Conservation (phyloP, 768 basidiomycete species). For the Albatrellus ellisii region DNA sequence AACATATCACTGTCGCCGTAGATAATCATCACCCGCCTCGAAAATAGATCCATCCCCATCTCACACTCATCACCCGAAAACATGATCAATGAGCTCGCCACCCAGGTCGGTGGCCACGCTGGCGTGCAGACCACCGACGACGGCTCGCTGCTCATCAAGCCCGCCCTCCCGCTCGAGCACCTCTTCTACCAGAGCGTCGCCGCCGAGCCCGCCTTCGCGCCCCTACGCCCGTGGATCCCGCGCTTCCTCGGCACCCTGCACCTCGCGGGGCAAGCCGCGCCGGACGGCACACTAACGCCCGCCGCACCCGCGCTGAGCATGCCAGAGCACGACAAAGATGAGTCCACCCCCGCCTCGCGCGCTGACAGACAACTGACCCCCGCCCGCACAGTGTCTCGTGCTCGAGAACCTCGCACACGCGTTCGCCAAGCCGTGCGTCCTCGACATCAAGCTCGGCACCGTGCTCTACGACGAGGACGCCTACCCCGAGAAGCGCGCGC, state of each 20-base stretch:
- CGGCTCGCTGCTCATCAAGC: slow-evolving; percentile 73
- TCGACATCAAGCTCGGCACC: slow-evolving; percentile 92
- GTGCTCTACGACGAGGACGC: slow-evolving; percentile 61
- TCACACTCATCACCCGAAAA: too few relatives aligned
- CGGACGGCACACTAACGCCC: slow-evolving; percentile 2
- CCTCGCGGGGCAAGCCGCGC: slow-evolving; percentile 40
- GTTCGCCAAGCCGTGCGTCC: slow-evolving; percentile 72
- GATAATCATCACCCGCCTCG: too few relatives aligned
- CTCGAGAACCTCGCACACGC: slow-evolving; percentile 69
- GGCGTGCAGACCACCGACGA: slow-evolving; percentile 62
- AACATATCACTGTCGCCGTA: too few relatives aligned
- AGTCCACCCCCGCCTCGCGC: slow-evolving; percentile 16
- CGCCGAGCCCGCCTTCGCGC: slow-evolving; percentile 25
- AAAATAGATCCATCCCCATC: too few relatives aligned
- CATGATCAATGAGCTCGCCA: too few relatives aligned
- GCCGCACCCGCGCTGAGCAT: slow-evolving; percentile 15
- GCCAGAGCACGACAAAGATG: slow-evolving; percentile 30
- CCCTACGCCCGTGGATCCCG: slow-evolving; percentile 51
- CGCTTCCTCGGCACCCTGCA: slow-evolving; percentile 69
- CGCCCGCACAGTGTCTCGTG: slow-evolving; percentile 50
- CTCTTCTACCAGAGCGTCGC: slow-evolving; percentile 55
- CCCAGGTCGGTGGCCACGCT: slow-evolving; percentile 75
- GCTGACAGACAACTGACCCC: background rate
- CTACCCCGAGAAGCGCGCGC: slow-evolving; percentile 60
- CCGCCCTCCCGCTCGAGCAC: slow-evolving; percentile 48